These are phyloP conservation scores for Dryas alaskensis DNA, from an alignment of 306 rosid genomes.

Conservation along the genomic window DNA sequence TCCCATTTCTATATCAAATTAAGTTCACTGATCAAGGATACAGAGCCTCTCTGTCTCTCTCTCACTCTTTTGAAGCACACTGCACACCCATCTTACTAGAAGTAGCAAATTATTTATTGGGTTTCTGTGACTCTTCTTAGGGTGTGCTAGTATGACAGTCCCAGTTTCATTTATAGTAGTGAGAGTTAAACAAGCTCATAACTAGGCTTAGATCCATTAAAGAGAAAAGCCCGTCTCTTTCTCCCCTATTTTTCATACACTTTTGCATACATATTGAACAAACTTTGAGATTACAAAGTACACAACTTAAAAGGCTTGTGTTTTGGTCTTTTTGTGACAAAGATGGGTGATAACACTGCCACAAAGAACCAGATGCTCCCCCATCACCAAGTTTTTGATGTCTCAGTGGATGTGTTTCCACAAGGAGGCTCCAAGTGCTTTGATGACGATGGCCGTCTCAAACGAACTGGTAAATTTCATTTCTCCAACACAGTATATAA, in stretches of 20 bases:
- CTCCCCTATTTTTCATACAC: background rate
- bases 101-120: background rate
- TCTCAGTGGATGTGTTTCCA: slow-evolving; percentile 45
- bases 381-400: slow-evolving; percentile 50
- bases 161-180: no score
- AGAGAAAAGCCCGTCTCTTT: slow-evolving; percentile 5
- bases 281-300: background rate
- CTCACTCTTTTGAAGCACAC: background rate
- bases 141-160: background rate
- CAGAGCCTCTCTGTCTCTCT: background rate
- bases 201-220: background rate
- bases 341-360: slow-evolving; percentile 51
- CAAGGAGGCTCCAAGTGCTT: slow-evolving; percentile 60
- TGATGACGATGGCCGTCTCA: slow-evolving; percentile 71
- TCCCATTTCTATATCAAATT: background rate
- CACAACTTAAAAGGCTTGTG: background rate
- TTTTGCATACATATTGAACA: background rate
- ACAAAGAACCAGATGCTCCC: slow-evolving; percentile 28
- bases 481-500: no score
- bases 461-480: slow-evolving; percentile 48
- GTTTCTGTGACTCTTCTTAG: slow-evolving; percentile 6
- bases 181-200: background rate
- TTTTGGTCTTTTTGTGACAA: slow-evolving; percentile 8
- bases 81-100: background rate
- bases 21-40: background rate